Conservation (phyloP, 768 basidiomycete species). For the Leccinum longicurvipes region DNA sequence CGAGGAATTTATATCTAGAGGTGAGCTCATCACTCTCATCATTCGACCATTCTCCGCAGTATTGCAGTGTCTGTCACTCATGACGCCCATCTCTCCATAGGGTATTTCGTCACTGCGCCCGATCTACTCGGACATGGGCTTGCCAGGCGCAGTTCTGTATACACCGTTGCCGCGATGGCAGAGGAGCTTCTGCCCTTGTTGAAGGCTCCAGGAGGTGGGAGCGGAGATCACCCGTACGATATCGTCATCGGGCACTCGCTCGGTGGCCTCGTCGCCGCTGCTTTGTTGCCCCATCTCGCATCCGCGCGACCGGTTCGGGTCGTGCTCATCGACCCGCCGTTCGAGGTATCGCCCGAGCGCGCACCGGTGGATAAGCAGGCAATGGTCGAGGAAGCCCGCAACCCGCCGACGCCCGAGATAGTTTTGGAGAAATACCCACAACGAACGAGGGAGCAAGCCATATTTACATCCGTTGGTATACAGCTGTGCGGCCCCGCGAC, state of each 20-base stretch:
- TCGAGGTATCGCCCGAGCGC: neutral
- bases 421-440: neutral
- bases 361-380: neutral
- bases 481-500: conserved; percentile 5
- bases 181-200: conserved; percentile 15
- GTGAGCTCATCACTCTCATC: neutral
- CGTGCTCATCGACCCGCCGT: conserved; percentile 21
- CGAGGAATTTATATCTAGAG: conserved; percentile 13
- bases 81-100: neutral
- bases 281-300: conserved; percentile 16
- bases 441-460: conserved; percentile 4
- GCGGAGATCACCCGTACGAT: neutral
- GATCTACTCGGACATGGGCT: conserved; percentile 24
- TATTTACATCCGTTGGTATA: neutral
- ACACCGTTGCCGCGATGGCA: conserved; percentile 14
- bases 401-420: neutral
- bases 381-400: neutral
- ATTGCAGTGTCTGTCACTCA: neutral
- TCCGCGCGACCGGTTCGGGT: conserved; percentile 5
- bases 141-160: conserved; percentile 6
- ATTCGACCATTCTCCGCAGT: neutral
- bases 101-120: conserved; percentile 23
- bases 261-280: conserved; percentile 14
- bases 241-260: conserved; percentile 23
- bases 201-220: neutral